A percentile compares a stretch with the other conserved stretches of the same genome.
Conservation (phyloP, 768 basidiomycete species). For the Tephrocybe sp. region DNA sequence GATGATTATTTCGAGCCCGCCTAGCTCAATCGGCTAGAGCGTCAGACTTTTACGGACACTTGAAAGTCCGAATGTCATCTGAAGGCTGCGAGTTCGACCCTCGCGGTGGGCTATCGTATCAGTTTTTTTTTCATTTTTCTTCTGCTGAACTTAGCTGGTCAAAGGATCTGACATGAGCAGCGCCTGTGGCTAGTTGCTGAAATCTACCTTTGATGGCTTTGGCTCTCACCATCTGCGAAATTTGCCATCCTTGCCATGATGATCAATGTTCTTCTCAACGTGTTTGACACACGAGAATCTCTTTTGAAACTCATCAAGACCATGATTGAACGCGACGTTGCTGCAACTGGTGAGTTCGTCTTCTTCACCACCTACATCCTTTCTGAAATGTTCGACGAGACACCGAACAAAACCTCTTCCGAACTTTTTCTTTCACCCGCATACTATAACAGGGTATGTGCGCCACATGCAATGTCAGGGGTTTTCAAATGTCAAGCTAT, state of each 20-base stretch:
- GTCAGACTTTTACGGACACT: slow-evolving; percentile 57
- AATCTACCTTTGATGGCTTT: slow-evolving; percentile 50
- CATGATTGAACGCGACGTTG: slow-evolving; percentile 84
- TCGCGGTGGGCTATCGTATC: slow-evolving; percentile 41
- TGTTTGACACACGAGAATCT: slow-evolving; percentile 76
- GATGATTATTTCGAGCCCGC: slow-evolving; percentile 33
- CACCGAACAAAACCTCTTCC: slow-evolving; percentile 78
- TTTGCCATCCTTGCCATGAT: slow-evolving; percentile 81
- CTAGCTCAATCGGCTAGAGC: slow-evolving; percentile 68
- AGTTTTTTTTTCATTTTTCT: neutral
- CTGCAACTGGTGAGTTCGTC: slow-evolving; percentile 57
- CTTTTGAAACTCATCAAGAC: slow-evolving; percentile 74
- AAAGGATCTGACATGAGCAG: slow-evolving; percentile 53
- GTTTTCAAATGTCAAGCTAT: too few species aligned
- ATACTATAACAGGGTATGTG: too few species aligned
- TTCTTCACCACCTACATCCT: neutral
- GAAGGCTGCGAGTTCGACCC: slow-evolving; percentile 86
- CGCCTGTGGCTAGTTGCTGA: slow-evolving; percentile 3
- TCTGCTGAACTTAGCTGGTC: too few species aligned
- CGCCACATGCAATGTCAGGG: too few species aligned
- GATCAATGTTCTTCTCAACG: slow-evolving; percentile 79
- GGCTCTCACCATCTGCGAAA: slow-evolving; percentile 84
- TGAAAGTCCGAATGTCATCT: slow-evolving; percentile 79
- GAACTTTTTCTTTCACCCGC: too few species aligned
- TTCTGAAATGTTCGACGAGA: slow-evolving; percentile 39